Conservation (phyloP, 1,284 basidiomycete genomes). For the Pascua guehoae region DNA sequence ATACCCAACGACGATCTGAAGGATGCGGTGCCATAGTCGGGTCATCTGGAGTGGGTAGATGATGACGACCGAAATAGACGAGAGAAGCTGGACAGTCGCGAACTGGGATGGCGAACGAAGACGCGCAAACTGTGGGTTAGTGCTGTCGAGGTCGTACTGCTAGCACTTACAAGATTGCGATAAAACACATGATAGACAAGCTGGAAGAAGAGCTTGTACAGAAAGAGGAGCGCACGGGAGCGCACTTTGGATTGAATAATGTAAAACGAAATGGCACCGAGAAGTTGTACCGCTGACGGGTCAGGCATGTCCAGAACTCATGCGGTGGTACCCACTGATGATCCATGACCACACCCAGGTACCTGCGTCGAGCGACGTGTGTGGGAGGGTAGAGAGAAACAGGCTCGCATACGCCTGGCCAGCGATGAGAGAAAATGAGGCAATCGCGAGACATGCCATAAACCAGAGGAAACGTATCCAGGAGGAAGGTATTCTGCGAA, state of each 20-base stretch:
- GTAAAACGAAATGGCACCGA: constrained; percentile 52
- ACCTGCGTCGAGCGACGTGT: constrained; percentile 55
- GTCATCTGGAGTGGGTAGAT: constrained; percentile 58
- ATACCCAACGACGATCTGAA: constrained; percentile 52
- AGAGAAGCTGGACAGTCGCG: constrained; percentile 55
- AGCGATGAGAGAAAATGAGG: constrained; percentile 55
- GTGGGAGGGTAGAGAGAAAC: constrained; percentile 56
- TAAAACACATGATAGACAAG: constrained; percentile 51
- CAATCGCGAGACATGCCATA: constrained; percentile 54
- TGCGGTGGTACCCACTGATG: constrained; percentile 37
- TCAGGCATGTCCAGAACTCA: background rate
- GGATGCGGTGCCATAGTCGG: constrained; percentile 45
- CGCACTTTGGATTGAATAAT: constrained; percentile 55
- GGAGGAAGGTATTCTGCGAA: constrained; percentile 52
- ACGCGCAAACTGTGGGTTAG: constrained; percentile 37
- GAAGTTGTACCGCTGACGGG: constrained; percentile 48
- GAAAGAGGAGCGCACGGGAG: constrained; percentile 54
- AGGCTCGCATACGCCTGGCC: constrained; percentile 57
- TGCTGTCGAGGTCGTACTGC: background rate
- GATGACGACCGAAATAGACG: constrained; percentile 54
- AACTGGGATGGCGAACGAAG: constrained; percentile 50
- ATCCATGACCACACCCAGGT: constrained; percentile 58
- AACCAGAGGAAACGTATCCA: constrained; percentile 59
- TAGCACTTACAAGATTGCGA: constrained; percentile 41
- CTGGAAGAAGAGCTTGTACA: constrained; percentile 54